A percentile compares a stretch with the other conserved stretches of the same genome.
These are phyloP conservation scores for Colletotrichum aenigma DNA, from an alignment of 2,329 filamentous ascomycete species.

Conservation along the genomic window DNA sequence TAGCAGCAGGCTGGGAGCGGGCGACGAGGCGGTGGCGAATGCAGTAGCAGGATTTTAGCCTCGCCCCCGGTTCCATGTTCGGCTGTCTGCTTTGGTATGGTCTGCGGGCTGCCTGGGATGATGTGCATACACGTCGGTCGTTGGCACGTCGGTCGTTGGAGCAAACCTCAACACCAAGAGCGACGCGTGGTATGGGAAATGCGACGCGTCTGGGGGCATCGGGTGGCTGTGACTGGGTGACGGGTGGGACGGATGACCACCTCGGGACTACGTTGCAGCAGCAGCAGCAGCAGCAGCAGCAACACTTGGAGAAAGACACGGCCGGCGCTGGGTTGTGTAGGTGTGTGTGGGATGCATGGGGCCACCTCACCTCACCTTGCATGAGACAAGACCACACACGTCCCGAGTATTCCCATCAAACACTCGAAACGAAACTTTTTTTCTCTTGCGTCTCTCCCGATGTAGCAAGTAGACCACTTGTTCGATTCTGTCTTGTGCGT, in stretches of 20 bases:
- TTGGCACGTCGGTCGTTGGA: neutral
- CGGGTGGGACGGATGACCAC: constrained; percentile 3
- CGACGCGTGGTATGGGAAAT: constrained; percentile 19
- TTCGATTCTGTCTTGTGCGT: neutral
- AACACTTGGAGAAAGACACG: neutral
- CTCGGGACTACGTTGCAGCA: neutral
- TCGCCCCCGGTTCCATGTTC: neutral
- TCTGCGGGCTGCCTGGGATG: neutral
- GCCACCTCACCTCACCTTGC: constrained; percentile 19
- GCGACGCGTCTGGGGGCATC: constrained; percentile 14
- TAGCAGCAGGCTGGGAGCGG: neutral
- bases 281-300: neutral
- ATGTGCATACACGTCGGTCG: neutral
- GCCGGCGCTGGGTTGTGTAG: neutral
- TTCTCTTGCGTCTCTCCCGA: neutral
- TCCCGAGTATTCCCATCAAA: neutral
- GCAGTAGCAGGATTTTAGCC: neutral
- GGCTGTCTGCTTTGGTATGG: neutral
- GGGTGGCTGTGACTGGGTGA: constrained; percentile 3
- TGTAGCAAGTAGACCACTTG: constrained; percentile 5
- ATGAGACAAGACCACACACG: neutral
- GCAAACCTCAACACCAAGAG: constrained; percentile 16
- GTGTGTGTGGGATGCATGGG: neutral
- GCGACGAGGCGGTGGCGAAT: constrained; percentile 12
- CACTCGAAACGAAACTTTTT: neutral